These are phyloP conservation scores for Gossypium trilobum DNA, from an alignment of 441 rosid genomes.

Conservation along the genomic window DNA sequence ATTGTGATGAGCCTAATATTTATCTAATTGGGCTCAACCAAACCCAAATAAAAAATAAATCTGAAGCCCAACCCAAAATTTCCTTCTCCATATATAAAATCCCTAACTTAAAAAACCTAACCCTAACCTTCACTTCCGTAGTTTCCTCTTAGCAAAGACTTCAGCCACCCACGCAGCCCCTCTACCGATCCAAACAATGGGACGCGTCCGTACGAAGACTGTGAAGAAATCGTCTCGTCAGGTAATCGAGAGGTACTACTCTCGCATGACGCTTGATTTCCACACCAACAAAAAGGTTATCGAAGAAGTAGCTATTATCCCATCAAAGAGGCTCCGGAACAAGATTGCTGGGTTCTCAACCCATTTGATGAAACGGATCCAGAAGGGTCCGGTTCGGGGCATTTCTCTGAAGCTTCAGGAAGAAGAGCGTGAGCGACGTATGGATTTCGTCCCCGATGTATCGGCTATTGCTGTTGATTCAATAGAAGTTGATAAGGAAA, in stretches of 20 bases:
- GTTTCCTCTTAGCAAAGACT: not conserved
- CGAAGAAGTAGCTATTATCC: slow-evolving; percentile 43
- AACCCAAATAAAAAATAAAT: not conserved
- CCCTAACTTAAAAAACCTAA: not conserved
- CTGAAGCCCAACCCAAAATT: not conserved
- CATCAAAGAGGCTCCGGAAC: slow-evolving; percentile 41
- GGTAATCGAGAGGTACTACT: slow-evolving; percentile 42
- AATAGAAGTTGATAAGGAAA: slow-evolving; percentile 41
- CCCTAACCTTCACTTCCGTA: not conserved
- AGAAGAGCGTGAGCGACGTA: slow-evolving; percentile 49
- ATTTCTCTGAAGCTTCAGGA: slow-evolving; percentile 47
- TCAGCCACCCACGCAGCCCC: not conserved
- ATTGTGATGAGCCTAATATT: not conserved
- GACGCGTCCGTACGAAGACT: slow-evolving; percentile 47
- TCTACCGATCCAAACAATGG: slow-evolving; percentile 20
- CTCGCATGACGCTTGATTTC: slow-evolving; percentile 41
- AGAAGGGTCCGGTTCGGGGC: slow-evolving; percentile 51
- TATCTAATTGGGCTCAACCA: not conserved
- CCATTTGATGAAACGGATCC: slow-evolving; percentile 50
- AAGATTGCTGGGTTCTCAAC: slow-evolving; percentile 52
- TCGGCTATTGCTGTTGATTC: slow-evolving; percentile 39
- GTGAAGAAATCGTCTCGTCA: slow-evolving; percentile 49
- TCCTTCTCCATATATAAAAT: not conserved
- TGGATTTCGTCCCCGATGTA: slow-evolving; percentile 46
- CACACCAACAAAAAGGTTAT: slow-evolving; percentile 43